These are phyloP conservation scores for Penicillium oxalicum DNA, from an alignment of 2,329 filamentous ascomycete species.

Conservation along the genomic window DNA sequence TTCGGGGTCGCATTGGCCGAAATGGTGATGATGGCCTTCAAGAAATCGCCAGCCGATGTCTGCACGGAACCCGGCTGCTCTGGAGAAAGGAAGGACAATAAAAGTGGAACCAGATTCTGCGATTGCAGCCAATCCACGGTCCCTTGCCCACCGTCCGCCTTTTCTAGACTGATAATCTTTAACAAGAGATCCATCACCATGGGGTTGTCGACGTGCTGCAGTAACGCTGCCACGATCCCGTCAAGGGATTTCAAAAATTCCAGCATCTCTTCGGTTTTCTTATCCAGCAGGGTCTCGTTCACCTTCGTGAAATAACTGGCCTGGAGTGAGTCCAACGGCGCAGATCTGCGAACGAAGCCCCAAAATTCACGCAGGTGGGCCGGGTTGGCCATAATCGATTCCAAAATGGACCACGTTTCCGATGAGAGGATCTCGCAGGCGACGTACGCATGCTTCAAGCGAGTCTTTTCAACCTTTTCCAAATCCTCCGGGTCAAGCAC, in stretches of 20 bases:
- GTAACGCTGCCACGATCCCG: slow-evolving; percentile 72
- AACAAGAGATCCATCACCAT: slow-evolving; percentile 97
- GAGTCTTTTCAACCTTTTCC: slow-evolving; percentile 81
- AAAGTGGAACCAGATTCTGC: slow-evolving; percentile 76
- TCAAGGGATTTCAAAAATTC: slow-evolving; percentile 79
- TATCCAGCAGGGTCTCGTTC: slow-evolving; percentile 94
- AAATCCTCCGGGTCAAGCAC: slow-evolving; percentile 38
- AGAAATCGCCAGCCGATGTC: slow-evolving; percentile 92
- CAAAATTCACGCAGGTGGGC: slow-evolving; percentile 77
- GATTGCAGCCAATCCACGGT: slow-evolving; percentile 97
- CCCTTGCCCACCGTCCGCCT: slow-evolving; percentile 81
- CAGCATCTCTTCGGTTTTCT: slow-evolving; percentile 97
- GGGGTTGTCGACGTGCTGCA: slow-evolving; percentile 91
- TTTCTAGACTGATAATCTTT: slow-evolving; percentile 95
- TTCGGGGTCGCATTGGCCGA: slow-evolving; percentile 97
- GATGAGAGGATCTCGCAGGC: slow-evolving; percentile 90
- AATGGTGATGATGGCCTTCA: slow-evolving; percentile 98
- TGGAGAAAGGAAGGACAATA: slow-evolving; percentile 80
- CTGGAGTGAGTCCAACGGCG: slow-evolving; percentile 84
- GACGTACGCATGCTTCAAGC: slow-evolving; percentile 89
- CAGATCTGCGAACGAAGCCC: slow-evolving; percentile 77
- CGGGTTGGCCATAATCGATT: slow-evolving; percentile 81
- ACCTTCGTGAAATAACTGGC: slow-evolving; percentile 98
- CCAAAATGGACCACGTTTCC: slow-evolving; percentile 94
- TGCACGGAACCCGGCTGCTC: slow-evolving; percentile 85